Percentiles rank a stretch among this genome's conserved stretches.
Evolutionary conservation across 177 flowering plant genomes (phyloP).

Genomic region (Vitis hybrid): DNA sequence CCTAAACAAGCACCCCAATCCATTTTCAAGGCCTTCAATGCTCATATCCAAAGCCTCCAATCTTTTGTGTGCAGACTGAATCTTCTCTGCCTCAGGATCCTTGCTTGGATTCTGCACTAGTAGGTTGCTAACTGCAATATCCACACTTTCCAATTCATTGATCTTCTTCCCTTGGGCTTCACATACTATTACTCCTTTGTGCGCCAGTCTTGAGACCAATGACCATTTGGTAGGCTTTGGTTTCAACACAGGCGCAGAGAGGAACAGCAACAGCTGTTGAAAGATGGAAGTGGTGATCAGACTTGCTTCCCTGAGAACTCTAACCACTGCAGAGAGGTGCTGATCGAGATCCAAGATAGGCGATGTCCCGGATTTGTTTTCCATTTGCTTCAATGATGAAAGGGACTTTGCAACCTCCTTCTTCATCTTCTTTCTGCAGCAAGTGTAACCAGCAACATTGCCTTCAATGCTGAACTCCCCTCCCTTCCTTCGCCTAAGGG

Average conservation of each 20-base stretch:
- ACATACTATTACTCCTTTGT: slow-evolving; percentile 10
- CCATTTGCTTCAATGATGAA: slow-evolving; percentile 29
- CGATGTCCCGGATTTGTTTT: not conserved
- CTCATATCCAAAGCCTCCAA: slow-evolving; percentile 28
- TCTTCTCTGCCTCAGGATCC: slow-evolving; percentile 13
- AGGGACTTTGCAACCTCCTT: slow-evolving; percentile 24
- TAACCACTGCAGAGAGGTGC: slow-evolving; percentile 19
- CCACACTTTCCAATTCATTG: slow-evolving; percentile 29
- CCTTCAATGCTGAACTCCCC: slow-evolving; percentile 23
- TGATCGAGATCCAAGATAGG: slow-evolving; percentile 3
- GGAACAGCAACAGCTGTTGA: slow-evolving; percentile 19
- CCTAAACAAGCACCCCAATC: slow-evolving; percentile 29
- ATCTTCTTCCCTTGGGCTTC: slow-evolving; percentile 3
- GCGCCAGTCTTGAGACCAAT: slow-evolving; percentile 22
- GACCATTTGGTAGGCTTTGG: slow-evolving; percentile 26
- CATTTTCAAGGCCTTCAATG: slow-evolving; percentile 33
- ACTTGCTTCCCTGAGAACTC: slow-evolving; percentile 23
- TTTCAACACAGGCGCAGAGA: slow-evolving; percentile 14
- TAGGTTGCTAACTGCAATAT: slow-evolving; percentile 8
- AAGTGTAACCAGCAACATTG: slow-evolving; percentile 14
- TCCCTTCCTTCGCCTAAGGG: slow-evolving; percentile 31
- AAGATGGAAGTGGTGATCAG: slow-evolving; percentile 23
- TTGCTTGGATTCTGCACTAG: slow-evolving; percentile 11
- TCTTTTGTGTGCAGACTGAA: slow-evolving; percentile 15
- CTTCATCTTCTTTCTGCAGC: slow-evolving; percentile 32